Base-by-base conservation (phyloP, 2,329 filamentous ascomycete genomes). In the Clonostachys byssicola region DNA sequence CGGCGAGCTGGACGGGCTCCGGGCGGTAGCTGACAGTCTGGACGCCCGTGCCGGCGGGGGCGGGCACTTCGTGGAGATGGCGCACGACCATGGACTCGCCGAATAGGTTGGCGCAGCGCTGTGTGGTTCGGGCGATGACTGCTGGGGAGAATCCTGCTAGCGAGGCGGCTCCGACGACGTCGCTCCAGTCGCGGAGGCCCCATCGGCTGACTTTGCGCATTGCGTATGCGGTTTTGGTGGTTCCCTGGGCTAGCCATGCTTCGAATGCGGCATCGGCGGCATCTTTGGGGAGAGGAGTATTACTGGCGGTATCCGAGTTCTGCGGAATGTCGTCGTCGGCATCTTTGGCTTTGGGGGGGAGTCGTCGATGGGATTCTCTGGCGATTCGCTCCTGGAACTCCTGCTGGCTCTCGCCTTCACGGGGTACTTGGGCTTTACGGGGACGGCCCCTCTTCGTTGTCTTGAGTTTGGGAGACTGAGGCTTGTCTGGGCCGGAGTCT, bases 161-260 rank as follows among this genome's bases (percentile, higher is more conserved):
- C 0, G 88, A 78, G 4, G 92, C 92, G 1, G 90, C 75, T 1
- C 88, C 88, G 30, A 96, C 68, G 2, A 96, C 79, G 54, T 95
- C 89, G 54, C 83, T 87, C 92, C 92, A 97, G 67, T 95, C 88
- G 18, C 88, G 78, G 12, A 82, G 68, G 13, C 64, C 73, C 60
- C 44, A n/a, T 8, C 16, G 14, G 7, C 33, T 16, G 16, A 16
- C 40, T 7, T n/a, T 39, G 36, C 36, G 36, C 36, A n/a, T n/a
- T n/a, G 36, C 14, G 14, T n/a, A 39, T n/a, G 36, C 7, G 36
- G 12, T n/a, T 7, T n/a, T n/a, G 36, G 36, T 14, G 36, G 36
- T n/a, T 10, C 14, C 14, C 12, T 39, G 36, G 36, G 16, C 14
- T 7, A 36, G 33, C 42, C 42, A 43, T 12, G 42, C 18, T 30